These are phyloP conservation scores for Aspergillus viridinutans DNA, from an alignment of 2,329 filamentous ascomycete genomes.

Conservation along the genomic window DNA sequence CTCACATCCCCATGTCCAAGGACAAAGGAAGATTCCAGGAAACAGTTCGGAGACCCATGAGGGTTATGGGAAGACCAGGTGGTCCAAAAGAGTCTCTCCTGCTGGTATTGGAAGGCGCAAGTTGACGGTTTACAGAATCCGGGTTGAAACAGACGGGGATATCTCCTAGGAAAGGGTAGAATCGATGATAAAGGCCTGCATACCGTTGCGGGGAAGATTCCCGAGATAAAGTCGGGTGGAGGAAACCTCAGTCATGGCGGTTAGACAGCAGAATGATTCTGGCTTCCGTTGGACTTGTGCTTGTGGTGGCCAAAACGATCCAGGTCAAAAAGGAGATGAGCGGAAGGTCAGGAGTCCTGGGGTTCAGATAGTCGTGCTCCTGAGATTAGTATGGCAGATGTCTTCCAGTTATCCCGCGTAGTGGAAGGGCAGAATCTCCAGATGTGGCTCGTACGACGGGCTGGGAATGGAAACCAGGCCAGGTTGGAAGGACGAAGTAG, in stretches of 20 bases:
- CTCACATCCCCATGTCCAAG: not conserved
- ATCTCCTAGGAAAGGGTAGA: constrained; percentile 19
- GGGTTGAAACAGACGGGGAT: constrained; percentile 14
- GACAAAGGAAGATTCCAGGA: not conserved
- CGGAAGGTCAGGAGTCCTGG: constrained; percentile 1
- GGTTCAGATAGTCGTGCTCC: constrained; percentile 3
- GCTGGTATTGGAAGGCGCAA: constrained; percentile 3
- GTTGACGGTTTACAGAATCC: constrained; percentile 14
- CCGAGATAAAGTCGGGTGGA: constrained; percentile 94
- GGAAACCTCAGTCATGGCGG: constrained; percentile 76
- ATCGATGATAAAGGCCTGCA: constrained; percentile 42
- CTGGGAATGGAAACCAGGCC: not conserved
- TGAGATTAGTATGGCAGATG: constrained; percentile 1
- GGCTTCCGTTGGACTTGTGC: not conserved
- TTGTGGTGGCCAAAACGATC: not conserved
- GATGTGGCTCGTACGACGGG: constrained; percentile 5
- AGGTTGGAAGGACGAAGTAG: not conserved
- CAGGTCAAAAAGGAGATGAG: not conserved
- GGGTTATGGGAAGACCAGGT: constrained; percentile 6
- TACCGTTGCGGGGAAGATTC: constrained; percentile 95
- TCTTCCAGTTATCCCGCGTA: constrained; percentile 1
- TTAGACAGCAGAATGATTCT: constrained; percentile 6
- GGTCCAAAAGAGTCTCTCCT: constrained; percentile 14
- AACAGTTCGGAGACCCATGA: constrained; percentile 4
- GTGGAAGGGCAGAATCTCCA: constrained; percentile 4